Conservation (phyloP, 1,284 basidiomycete species). For the Cystobasidium pallidum region DNA sequence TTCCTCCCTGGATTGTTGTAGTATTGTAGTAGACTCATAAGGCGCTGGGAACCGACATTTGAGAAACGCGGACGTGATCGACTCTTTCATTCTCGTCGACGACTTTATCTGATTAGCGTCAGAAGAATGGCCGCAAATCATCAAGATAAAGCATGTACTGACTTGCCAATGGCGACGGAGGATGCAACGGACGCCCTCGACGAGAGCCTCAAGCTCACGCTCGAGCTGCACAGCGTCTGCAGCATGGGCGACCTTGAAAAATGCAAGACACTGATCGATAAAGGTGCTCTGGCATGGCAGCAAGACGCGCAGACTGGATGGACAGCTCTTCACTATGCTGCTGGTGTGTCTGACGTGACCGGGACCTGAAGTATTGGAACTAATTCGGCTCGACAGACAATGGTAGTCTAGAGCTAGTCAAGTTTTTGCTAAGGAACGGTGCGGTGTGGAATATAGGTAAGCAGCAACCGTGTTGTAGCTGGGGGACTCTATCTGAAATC, state of each 20-base stretch:
- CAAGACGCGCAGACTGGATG: slow-evolving; percentile 80
- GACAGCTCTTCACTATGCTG: slow-evolving; percentile 85
- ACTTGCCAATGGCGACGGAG: neutral
- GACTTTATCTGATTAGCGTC: neutral
- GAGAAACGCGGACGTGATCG: neutral
- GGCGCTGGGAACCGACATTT: too few species aligned
- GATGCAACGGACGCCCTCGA: slow-evolving; percentile 1
- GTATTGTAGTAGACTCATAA: too few species aligned
- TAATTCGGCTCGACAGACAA: too few species aligned
- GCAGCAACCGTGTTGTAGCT: slow-evolving; percentile 46
- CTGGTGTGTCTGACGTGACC: too few species aligned
- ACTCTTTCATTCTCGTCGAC: neutral
- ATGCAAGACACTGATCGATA: slow-evolving; percentile 65
- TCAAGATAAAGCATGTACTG: neutral
- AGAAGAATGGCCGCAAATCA: neutral
- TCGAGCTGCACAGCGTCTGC: slow-evolving; percentile 21
- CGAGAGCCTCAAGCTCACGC: slow-evolving; percentile 11
- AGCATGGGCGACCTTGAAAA: slow-evolving; percentile 45
- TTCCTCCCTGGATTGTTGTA: neutral
- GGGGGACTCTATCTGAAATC: neutral
- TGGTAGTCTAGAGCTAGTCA: slow-evolving; percentile 61
- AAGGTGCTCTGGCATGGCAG: slow-evolving; percentile 88
- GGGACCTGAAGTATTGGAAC: too few species aligned
- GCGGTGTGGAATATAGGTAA: slow-evolving; percentile 88
- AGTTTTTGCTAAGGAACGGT: slow-evolving; percentile 73